Base-by-base conservation (phyloP, 164 flowering plant genomes). In the Dillenia suffruticosa region DNA sequence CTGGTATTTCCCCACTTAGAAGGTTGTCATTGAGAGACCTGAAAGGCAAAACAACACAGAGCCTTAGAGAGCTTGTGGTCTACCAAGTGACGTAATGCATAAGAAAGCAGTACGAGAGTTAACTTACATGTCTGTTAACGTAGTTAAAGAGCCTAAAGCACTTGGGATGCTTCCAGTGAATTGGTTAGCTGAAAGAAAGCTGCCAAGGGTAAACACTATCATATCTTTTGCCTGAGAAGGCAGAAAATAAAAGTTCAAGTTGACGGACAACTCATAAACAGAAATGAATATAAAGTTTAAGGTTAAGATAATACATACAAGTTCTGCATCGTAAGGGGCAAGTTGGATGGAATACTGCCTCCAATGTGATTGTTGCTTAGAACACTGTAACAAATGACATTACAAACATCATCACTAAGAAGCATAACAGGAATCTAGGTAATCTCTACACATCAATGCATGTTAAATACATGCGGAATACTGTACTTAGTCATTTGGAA, bases 101-200 rank as follows among this genome's bases (percentile, higher is more conserved):
- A 46, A 19, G 46, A 44, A 13, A 9, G 14, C 46, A 62, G 8
- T 11, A 13, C 56, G 19, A 62, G 26, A 8, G 54, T 51, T 62
- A 54, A 70, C 84, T 70, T 72, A 94, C 99, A 94, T 73, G 67
- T 66, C 94, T 32, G 79, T 49, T 57, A 90, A 67, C 51, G 72
- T 75, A 61, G 70, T 73, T 54, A 89, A 73, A 13, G 76, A 59
- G 16, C 91, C 74, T 48, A 94, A 56, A 56, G 91, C 73, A 73
- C 62, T 73, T n/a, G 99, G 99, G 64, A 94, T 84, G 72, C 80
- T 88, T 75, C 99, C 99, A 12, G 79, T 70, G 54, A 94, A 80
- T 59, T 84, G 77, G 68, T 94, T 94, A 70, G 72, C 91, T 69
- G 99, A 84, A 81, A 94, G 97, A 76, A 88, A 88, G 74, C 99